Conservation (phyloP, 495 filamentous ascomycete species). For the Acidiella bohemica region DNA sequence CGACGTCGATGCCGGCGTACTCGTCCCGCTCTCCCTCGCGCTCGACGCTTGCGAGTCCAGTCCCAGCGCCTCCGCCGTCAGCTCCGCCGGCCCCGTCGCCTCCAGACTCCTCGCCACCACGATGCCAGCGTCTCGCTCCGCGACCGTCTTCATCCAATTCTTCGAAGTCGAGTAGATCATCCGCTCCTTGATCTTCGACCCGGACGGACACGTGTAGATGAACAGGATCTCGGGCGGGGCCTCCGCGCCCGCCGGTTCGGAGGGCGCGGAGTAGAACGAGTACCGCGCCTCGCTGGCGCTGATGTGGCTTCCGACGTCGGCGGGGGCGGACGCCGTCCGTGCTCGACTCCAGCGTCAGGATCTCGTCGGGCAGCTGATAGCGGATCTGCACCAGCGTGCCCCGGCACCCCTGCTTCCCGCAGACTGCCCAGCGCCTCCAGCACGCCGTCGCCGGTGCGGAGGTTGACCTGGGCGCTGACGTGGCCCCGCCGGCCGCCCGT, state of each 20-base stretch:
- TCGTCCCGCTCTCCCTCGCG: conserved; percentile 40
- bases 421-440: conserved; percentile 40
- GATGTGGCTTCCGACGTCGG: conserved; percentile 43
- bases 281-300: conserved; percentile 75
- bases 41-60: background rate
- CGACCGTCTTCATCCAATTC: conserved; percentile 52
- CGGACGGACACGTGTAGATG: conserved; percentile 82
- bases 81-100: conserved; percentile 59
- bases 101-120: conserved; percentile 54
- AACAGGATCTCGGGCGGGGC: conserved; percentile 54
- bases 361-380: conserved; percentile 65
- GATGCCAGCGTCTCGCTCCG: conserved; percentile 55
- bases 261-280: conserved; percentile 61
- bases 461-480: conserved; percentile 33
- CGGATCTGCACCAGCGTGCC: conserved; percentile 65
- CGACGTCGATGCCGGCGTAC: conserved; percentile 37
- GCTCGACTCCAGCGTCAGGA: conserved; percentile 54
- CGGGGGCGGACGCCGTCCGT: conserved; percentile 37
- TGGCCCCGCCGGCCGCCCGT: conserved; percentile 46
- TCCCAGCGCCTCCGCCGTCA: conserved; percentile 68
- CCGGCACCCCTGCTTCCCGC: conserved; percentile 32
- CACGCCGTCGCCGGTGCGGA: conserved; percentile 57
- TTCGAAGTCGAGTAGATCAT: conserved; percentile 91
- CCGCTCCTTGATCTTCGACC: conserved; percentile 71
- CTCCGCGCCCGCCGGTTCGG: too few relatives aligned